Conservation (phyloP, 176 grass and related monocot genomes). For the Puccinellia tenuiflora region DNA sequence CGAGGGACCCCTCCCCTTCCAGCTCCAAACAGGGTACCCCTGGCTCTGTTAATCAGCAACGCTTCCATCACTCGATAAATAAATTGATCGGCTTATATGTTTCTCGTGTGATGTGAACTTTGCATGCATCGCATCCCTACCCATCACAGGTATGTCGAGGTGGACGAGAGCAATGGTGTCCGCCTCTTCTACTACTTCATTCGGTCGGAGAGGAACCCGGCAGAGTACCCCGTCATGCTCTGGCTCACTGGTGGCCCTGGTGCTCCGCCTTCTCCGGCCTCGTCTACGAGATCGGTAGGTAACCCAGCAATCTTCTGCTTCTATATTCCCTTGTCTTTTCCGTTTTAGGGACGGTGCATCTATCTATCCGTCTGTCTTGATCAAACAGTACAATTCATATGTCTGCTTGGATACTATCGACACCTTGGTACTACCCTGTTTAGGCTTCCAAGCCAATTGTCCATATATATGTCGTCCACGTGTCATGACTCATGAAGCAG, state of each 20-base stretch:
- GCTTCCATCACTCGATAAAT: background rate
- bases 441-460: background rate
- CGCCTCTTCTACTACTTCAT: conserved; percentile 59
- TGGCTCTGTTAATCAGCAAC: background rate
- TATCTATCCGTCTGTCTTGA: background rate
- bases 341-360: background rate
- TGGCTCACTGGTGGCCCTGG: conserved; percentile 56
- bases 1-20: conserved; percentile 28
- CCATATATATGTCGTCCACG: background rate
- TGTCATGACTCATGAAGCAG: background rate
- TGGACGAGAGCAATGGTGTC: conserved; percentile 31
- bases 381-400: background rate
- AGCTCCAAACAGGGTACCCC: conserved; percentile 18
- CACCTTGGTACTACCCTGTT: background rate
- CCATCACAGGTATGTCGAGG: conserved; percentile 25
- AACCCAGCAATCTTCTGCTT: background rate
- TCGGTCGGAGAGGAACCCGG: conserved; percentile 27
- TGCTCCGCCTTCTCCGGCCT: conserved; percentile 44
- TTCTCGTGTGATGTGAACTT: background rate
- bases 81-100: background rate
- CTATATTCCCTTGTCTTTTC: background rate
- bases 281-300: conserved; percentile 41
- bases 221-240: conserved; percentile 35
- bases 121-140: background rate
- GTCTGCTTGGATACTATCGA: background rate